Conservation (phyloP, 306 rosid species). For the Vigna trinervia region DNA sequence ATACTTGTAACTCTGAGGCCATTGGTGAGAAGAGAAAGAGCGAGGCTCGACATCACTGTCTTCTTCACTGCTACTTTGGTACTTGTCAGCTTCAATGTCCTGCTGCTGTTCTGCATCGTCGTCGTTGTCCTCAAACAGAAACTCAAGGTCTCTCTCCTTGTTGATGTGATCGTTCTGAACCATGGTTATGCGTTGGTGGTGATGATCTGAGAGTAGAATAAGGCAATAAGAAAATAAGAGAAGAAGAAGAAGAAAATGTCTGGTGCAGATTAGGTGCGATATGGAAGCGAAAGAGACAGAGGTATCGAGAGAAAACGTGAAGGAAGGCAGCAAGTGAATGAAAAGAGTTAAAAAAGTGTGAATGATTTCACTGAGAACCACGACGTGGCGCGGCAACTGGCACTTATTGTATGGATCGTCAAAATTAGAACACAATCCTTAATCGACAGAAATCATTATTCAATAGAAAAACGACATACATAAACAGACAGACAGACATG, state of each 20-base stretch:
- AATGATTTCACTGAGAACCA: neutral
- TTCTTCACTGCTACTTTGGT: conserved; percentile 34
- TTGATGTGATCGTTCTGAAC: neutral
- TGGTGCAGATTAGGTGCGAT: neutral
- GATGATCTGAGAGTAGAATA: too few species aligned
- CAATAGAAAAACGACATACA: too few species aligned
- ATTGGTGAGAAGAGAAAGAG: conserved; percentile 67
- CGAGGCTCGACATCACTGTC: conserved; percentile 3
- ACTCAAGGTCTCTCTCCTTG: conserved; percentile 39
- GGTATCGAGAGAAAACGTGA: neutral
- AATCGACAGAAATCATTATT: too few species aligned
- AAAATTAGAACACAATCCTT: too few species aligned
- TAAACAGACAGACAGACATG: too few species aligned
- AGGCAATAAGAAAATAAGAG: too few species aligned
- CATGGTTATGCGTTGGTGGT: neutral
- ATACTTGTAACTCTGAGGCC: conserved; percentile 87
- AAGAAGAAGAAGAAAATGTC: too few species aligned
- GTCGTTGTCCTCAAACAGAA: conserved; percentile 30
- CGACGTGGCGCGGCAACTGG: neutral
- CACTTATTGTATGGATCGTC: neutral
- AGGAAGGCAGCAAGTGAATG: neutral
- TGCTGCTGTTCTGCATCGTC: conserved; percentile 38
- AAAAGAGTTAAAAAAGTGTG: neutral
- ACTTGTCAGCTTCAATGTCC: conserved; percentile 47
- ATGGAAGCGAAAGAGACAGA: neutral